These are phyloP conservation scores for Phytopythium cucurbitacearum DNA, from an alignment of 352 stramenopile species.

Conservation along the genomic window DNA sequence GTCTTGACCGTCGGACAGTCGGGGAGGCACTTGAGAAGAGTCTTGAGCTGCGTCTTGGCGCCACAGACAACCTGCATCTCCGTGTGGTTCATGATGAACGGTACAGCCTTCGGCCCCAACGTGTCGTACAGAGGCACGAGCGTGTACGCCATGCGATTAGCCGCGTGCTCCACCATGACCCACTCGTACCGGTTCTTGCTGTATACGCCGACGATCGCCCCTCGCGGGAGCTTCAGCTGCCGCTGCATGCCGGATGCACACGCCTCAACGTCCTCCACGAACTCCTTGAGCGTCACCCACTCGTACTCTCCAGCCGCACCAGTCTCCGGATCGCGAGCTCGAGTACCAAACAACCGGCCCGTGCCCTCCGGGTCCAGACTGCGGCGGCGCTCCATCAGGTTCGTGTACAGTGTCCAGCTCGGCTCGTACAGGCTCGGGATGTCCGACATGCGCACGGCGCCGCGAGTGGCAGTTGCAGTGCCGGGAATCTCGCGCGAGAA, in stretches of 20 bases:
- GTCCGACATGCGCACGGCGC: conserved; percentile 25
- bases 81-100: conserved; percentile 80
- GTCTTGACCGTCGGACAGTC: conserved; percentile 48
- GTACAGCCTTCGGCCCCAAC: conserved; percentile 57
- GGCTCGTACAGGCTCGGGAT: conserved; percentile 27
- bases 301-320: conserved; percentile 32
- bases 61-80: conserved; percentile 75
- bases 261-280: conserved; percentile 40
- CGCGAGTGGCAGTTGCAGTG: conserved; percentile 24
- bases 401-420: conserved; percentile 53
- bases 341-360: conserved; percentile 53
- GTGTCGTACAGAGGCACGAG: conserved; percentile 82
- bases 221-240: conserved; percentile 31
- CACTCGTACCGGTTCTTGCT: conserved; percentile 79
- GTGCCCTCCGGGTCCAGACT: conserved; percentile 40
- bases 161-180: conserved; percentile 65
- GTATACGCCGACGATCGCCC: conserved; percentile 66
- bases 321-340: conserved; percentile 29
- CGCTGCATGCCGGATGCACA: conserved; percentile 36
- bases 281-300: conserved; percentile 64
- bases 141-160: conserved; percentile 66
- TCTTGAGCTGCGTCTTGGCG: conserved; percentile 55
- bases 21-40: conserved; percentile 47
- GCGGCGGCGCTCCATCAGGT: conserved; percentile 34
- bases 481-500: conserved; percentile 15